These are phyloP conservation scores for Holtermannia corniformis DNA, from an alignment of 768 basidiomycete genomes.

Conservation along the genomic window DNA sequence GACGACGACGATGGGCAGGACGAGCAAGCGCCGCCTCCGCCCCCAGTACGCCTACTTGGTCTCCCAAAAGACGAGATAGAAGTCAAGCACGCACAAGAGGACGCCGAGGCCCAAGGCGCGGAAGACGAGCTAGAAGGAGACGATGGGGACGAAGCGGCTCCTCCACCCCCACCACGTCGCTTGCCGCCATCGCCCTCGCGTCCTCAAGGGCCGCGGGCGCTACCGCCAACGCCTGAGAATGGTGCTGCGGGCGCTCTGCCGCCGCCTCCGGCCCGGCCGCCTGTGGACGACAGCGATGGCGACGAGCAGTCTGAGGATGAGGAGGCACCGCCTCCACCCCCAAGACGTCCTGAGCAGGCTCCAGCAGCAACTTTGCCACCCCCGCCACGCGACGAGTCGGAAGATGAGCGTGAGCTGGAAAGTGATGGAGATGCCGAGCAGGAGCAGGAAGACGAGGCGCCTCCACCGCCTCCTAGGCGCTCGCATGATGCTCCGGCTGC, in stretches of 20 bases:
- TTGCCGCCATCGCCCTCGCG: too few species aligned
- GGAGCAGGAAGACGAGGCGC: conserved; percentile 44
- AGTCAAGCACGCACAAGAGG: conserved; percentile 30
- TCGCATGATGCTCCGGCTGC: conserved; percentile 5
- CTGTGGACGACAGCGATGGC: neutral
- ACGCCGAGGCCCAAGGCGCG: conserved; percentile 6
- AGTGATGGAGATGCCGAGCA: too few species aligned
- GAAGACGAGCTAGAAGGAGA: too few species aligned
- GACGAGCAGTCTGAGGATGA: conserved; percentile 13
- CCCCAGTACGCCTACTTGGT: conserved; percentile 15
- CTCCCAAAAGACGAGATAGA: conserved; percentile 36
- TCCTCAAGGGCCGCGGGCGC: too few species aligned
- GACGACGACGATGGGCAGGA: conserved; percentile 9
- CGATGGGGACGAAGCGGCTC: conserved; percentile 6
- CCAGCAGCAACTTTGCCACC: too few species aligned
- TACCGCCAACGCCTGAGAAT: too few species aligned
- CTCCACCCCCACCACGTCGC: neutral
- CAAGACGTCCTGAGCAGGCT: conserved; percentile 10
- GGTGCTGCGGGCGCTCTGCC: neutral
- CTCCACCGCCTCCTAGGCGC: conserved; percentile 8
- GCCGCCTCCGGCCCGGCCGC: neutral
- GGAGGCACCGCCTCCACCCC: conserved; percentile 6
- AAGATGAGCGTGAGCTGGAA: too few species aligned
- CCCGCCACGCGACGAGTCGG: neutral
- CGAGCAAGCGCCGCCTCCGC: conserved; percentile 7